These are phyloP conservation scores for Extremus antarcticus DNA, from an alignment of 495 filamentous ascomycete species.

Conservation along the genomic window DNA sequence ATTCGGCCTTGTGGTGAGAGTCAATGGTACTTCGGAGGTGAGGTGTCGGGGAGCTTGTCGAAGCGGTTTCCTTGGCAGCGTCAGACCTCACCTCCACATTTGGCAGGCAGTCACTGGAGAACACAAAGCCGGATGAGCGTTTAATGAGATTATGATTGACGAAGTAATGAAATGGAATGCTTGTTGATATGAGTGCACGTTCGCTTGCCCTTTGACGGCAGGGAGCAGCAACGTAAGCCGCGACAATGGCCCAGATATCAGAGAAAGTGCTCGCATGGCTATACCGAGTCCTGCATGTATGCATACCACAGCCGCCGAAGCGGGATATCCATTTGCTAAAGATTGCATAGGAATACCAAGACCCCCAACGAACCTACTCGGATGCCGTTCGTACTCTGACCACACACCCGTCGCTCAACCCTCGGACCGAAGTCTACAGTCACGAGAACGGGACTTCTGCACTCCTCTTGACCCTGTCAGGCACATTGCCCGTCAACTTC, in stretches of 20 bases:
- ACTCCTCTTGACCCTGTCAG: conserved; percentile 74
- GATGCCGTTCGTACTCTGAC: conserved; percentile 77
- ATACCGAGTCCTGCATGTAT: conserved; percentile 74
- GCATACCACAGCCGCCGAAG: neutral
- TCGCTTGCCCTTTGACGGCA: neutral
- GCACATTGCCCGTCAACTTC: conserved; percentile 79
- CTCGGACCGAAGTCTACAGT: conserved; percentile 94
- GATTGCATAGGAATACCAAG: conserved; percentile 72
- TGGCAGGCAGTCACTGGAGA: neutral
- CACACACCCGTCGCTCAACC: conserved; percentile 70
- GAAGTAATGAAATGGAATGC: neutral
- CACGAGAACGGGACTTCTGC: conserved; percentile 82
- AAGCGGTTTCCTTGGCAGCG: no score
- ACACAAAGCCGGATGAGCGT: neutral
- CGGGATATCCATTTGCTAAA: conserved; percentile 3
- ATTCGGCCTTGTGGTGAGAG: neutral
- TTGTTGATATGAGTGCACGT: neutral
- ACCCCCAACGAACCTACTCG: conserved; percentile 83
- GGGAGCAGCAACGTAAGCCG: neutral
- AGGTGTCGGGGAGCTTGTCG: neutral
- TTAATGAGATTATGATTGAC: neutral
- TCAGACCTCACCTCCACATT: conserved; percentile 1
- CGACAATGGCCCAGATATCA: conserved; percentile 56
- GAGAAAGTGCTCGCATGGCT: conserved; percentile 91
- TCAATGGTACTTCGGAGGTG: neutral